Base-by-base conservation (phyloP, 73 alveolate species). In the Stentor coeruleus region DNA sequence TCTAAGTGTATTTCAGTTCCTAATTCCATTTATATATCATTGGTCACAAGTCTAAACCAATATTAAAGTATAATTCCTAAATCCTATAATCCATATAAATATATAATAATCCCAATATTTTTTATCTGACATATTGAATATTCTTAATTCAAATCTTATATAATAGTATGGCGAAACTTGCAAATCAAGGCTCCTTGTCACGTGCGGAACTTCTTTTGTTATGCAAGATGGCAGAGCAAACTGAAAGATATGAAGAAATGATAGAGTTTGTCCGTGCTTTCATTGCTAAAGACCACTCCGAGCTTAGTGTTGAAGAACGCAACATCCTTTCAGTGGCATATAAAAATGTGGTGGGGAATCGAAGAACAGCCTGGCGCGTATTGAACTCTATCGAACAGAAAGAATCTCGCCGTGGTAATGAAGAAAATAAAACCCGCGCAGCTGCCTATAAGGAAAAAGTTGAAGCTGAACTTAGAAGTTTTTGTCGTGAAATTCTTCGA, bases 201-300 rank as follows among this genome's bases (percentile, higher is more conserved):
- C n/a, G n/a, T n/a, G n/a, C n/a, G n/a, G n/a, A n/a, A n/a, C n/a
- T n/a, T n/a, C n/a, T 89, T 39, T 89, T 87, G 59, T 42, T 89
- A 81, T 92, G 89, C 35, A 89, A 87, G 84, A 84, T 89, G 33
- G 93, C 95, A 3, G 95, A 89, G 38, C 95, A 89, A 75, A 88
- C 93, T 75, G 89, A 88, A 59, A 82, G 95, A 59, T 89, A 58
- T 59, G 85, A 86, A 28, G 93, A 90, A 75, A 90, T 90, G 96
- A 87, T 81, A 11, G 81, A 75, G 58, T 90, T 90, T 79, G 59
- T 87, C 75, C 82, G 87, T 87, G 92, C 82, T 42, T 86, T 83
- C 87, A 84, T 88, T 59, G 82, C 59, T 39, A 49, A 80, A 6
- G 81, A 89, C 87, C 91, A 83, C 59, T 73, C 74, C 39, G 92